phyloP scores from a whole-genome alignment of 148 eudicot genomes.

The Silene conica region DNA sequence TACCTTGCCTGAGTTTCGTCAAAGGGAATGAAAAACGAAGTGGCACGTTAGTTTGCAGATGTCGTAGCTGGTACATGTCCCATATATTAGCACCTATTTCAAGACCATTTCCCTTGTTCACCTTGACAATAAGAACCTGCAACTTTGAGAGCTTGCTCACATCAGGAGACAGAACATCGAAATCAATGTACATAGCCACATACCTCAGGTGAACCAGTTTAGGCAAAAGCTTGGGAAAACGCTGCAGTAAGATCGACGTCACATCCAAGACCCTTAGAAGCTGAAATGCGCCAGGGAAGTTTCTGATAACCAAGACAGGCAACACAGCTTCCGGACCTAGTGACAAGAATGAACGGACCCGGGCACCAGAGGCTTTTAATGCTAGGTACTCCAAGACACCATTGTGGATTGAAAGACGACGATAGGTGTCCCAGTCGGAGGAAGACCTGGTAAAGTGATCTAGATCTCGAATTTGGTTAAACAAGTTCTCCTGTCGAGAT shows the following conservation, averaged over 20 bases:
- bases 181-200: neutral
- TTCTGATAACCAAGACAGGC: neutral
- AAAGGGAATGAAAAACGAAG: constrained; percentile 5
- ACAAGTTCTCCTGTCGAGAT: constrained; percentile 36
- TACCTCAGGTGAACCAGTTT: neutral
- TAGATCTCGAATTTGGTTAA: constrained; percentile 16
- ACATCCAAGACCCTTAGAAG: neutral
- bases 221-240: neutral
- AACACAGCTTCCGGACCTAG: constrained; percentile 7
- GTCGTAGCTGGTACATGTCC: constrained; percentile 19
- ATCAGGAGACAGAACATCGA: neutral
- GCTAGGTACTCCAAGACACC: constrained; percentile 13
- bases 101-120: constrained; percentile 4
- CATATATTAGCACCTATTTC: constrained; percentile 18
- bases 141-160: neutral
- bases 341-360: constrained; percentile 19
- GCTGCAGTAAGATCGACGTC: neutral
- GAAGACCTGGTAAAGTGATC: neutral
- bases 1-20: constrained; percentile 8
- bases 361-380: constrained; percentile 17
- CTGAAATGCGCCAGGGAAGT: constrained; percentile 15
- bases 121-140: constrained; percentile 1
- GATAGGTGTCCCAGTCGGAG: constrained; percentile 4
- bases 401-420: constrained; percentile 10
- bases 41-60: constrained; percentile 15